phyloP scores from a whole-genome alignment of 2,329 filamentous ascomycete species.

The Aspergillus candidus region DNA sequence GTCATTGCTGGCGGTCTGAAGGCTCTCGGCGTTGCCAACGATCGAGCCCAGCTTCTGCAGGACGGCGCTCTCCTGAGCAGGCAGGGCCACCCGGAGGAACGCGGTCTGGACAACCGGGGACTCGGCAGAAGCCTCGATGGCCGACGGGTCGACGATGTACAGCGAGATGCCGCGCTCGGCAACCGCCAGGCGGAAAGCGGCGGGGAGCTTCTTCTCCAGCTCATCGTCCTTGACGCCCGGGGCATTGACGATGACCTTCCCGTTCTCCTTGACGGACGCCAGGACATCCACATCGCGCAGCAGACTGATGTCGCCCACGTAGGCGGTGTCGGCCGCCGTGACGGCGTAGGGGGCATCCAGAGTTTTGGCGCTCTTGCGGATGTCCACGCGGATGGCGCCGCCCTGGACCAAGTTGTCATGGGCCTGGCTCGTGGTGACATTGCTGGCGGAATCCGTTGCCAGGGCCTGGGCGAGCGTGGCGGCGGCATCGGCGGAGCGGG shows the following conservation, averaged over 20 bases:
- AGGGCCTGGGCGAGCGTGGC: slow-evolving; percentile 55
- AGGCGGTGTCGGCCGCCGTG: slow-evolving; percentile 69
- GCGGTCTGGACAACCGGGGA: slow-evolving; percentile 69
- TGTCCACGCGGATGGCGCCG: slow-evolving; percentile 74
- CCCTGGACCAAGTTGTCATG: slow-evolving; percentile 64
- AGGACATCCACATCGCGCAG: slow-evolving; percentile 72
- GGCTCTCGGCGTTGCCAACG: slow-evolving; percentile 54
- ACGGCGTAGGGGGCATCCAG: slow-evolving; percentile 80
- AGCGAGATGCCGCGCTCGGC: slow-evolving; percentile 65
- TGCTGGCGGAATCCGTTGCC: slow-evolving; percentile 54
- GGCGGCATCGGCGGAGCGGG: slow-evolving; percentile 60
- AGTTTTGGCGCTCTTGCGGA: slow-evolving; percentile 74
- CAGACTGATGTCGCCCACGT: slow-evolving; percentile 73
- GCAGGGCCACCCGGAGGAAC: slow-evolving; percentile 71
- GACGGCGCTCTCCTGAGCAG: slow-evolving; percentile 57
- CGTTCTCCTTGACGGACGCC: slow-evolving; percentile 61
- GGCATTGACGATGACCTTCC: slow-evolving; percentile 69
- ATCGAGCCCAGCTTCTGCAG: slow-evolving; percentile 61
- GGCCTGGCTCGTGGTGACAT: slow-evolving; percentile 53
- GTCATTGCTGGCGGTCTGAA: slow-evolving; percentile 55
- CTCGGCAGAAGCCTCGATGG: slow-evolving; percentile 62
- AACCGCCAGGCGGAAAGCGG: slow-evolving; percentile 63
- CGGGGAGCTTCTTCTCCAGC: slow-evolving; percentile 75
- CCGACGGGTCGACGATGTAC: slow-evolving; percentile 67
- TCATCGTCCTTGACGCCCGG: slow-evolving; percentile 81